These are phyloP conservation scores for Ananas comosus DNA, from an alignment of 176 grass and related monocot species.

Conservation along the genomic window DNA sequence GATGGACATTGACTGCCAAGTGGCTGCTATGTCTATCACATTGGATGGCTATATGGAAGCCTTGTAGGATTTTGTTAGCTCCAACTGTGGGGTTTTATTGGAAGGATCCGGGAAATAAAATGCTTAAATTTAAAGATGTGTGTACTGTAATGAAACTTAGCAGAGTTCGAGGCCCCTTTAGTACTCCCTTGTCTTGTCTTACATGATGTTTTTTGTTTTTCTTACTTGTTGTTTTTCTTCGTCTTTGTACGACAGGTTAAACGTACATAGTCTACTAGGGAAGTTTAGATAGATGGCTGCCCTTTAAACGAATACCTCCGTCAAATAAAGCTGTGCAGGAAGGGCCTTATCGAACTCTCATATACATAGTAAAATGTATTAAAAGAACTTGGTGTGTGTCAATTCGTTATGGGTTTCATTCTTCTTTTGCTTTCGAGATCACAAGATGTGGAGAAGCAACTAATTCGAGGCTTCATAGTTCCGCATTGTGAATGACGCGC, in stretches of 20 bases:
- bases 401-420: constrained; percentile 32
- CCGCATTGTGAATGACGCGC: constrained; percentile 30
- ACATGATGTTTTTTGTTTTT: background rate
- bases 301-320: constrained; percentile 33
- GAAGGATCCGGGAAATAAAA: too few species aligned
- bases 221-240: constrained; percentile 11
- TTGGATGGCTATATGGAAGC: too few species aligned
- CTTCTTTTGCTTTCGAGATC: constrained; percentile 23
- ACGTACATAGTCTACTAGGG: constrained; percentile 34
- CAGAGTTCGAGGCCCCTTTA: too few species aligned
- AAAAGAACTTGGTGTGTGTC: constrained; percentile 27
- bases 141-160: too few species aligned
- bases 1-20: too few species aligned
- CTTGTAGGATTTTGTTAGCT: too few species aligned
- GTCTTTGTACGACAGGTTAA: constrained; percentile 45
- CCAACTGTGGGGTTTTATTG: too few species aligned
- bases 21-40: too few species aligned
- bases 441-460: constrained; percentile 39
- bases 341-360: constrained; percentile 17
- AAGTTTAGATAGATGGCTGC: constrained; percentile 36
- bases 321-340: constrained; percentile 43
- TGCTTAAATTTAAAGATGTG: too few species aligned
- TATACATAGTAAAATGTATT: constrained; percentile 47
- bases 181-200: background rate
- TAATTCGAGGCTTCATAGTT: constrained; percentile 39